A percentile compares a stretch with the other conserved stretches of the same genome.
Evolutionary conservation across 305 asterid genomes (phyloP).

Genomic region (Plantago coronopus): DNA sequence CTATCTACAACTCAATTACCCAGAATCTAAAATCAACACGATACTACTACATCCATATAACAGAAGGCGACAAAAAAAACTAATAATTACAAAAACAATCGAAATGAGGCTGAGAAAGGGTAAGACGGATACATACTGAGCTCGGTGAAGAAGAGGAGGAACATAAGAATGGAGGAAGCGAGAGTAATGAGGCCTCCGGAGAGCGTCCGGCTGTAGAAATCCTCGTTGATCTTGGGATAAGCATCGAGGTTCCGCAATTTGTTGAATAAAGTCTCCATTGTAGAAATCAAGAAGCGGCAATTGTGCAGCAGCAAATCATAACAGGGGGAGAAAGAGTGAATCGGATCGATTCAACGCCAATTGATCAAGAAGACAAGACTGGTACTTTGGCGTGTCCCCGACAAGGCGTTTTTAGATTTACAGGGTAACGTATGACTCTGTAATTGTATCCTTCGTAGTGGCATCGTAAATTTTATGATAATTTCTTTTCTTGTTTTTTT

Average conservation of each 20-base stretch:
- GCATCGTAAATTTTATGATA: no score
- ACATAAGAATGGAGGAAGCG: conserved; percentile 74
- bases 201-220: conserved; percentile 90
- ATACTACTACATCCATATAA: no score
- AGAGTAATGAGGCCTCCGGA: conserved; percentile 87
- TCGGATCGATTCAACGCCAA: conserved; percentile 25
- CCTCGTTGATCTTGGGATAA: conserved; percentile 92
- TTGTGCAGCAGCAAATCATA: conserved; percentile 11
- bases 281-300: background rate
- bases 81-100: background rate
- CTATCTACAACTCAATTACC: no score
- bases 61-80: no score
- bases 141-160: conserved; percentile 84
- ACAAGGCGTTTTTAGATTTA: conserved; percentile 17
- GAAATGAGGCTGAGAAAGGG: background rate
- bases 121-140: conserved; percentile 54
- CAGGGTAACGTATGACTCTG: background rate
- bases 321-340: background rate
- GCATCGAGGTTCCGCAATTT: conserved; percentile 74
- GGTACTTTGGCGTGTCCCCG: conserved; percentile 14
- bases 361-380: conserved; percentile 26
- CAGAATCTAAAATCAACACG: no score
- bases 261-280: conserved; percentile 62
- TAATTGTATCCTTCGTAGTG: no score
- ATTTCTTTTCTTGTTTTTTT: no score